Percentiles rank a stretch among this genome's conserved stretches.
phyloP scores from a whole-genome alignment of 345 rosid genomes.

The Luvunga scandens region DNA sequence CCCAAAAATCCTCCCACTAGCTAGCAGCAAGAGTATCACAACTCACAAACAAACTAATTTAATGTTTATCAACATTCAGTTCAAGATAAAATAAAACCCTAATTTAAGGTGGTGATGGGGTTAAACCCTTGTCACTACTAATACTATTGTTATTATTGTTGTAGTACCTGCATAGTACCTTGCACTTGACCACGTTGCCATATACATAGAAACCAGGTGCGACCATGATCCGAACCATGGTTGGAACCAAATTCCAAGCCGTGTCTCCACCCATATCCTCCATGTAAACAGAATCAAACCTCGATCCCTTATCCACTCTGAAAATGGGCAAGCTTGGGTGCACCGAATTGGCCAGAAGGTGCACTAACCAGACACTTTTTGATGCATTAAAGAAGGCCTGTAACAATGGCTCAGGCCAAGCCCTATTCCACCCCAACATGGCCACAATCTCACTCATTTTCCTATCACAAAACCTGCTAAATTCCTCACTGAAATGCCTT shows the following conservation, averaged over 20 bases:
- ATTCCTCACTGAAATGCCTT: slow-evolving; percentile 83
- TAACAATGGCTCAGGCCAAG: slow-evolving; percentile 84
- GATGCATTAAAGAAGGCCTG: slow-evolving; percentile 88
- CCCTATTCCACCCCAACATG: slow-evolving; percentile 76
- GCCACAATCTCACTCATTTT: slow-evolving; percentile 89
- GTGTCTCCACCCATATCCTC: slow-evolving; percentile 73
- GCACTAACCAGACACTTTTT: slow-evolving; percentile 83
- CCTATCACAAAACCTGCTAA: slow-evolving; percentile 81
- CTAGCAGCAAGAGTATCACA: background rate
- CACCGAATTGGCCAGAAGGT: slow-evolving; percentile 85
- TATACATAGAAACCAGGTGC: slow-evolving; percentile 91
- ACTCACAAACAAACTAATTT: background rate
- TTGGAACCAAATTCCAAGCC: slow-evolving; percentile 48
- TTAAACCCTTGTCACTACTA: slow-evolving; percentile 21
- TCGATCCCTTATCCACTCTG: slow-evolving; percentile 59
- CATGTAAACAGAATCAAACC: slow-evolving; percentile 78
- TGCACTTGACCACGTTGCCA: slow-evolving; percentile 79
- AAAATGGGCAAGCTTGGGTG: slow-evolving; percentile 78
- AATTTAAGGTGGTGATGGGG: slow-evolving; percentile 20
- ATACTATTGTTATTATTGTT: slow-evolving; percentile 20
- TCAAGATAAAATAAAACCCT: background rate
- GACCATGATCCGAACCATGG: slow-evolving; percentile 67
- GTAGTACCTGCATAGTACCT: slow-evolving; percentile 76
- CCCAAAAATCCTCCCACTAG: slow-evolving; percentile 15
- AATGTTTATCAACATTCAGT: background rate